Percentiles rank a stretch among this genome's conserved stretches.
Conservation (phyloP, 768 basidiomycete genomes). For the Phlebiopsis flavidoalba region DNA sequence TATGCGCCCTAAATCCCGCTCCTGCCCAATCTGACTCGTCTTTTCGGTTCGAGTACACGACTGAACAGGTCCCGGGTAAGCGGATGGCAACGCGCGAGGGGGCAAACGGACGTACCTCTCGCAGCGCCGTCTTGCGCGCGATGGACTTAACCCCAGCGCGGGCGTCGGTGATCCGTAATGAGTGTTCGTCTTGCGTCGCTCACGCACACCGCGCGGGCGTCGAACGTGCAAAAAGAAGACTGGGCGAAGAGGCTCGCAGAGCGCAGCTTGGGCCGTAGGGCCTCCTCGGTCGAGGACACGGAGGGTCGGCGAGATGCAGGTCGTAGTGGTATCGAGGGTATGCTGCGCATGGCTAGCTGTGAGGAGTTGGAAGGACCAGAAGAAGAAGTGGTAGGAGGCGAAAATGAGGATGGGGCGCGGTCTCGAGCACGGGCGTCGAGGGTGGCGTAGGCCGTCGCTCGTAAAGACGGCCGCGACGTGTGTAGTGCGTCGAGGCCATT, state of each 20-base stretch:
- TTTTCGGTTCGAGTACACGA: no score
- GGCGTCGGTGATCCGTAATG: conserved; percentile 20
- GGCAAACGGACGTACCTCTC: conserved; percentile 64
- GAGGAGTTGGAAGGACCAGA: conserved; percentile 1
- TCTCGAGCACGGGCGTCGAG: conserved; percentile 44
- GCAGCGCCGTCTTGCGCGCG: conserved; percentile 64
- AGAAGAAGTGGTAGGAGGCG: neutral
- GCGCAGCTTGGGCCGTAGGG: conserved; percentile 11
- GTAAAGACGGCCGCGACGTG: no score
- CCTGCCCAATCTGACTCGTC: no score
- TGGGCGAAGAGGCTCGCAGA: conserved; percentile 31
- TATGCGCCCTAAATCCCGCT: no score
- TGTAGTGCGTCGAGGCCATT: no score
- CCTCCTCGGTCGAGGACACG: conserved; percentile 21
- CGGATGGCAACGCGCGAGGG: neutral
- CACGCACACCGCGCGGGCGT: no score
- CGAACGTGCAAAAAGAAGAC: conserved; percentile 69
- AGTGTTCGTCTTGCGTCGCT: no score
- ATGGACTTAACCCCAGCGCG: no score
- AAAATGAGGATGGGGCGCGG: conserved; percentile 19
- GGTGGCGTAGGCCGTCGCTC: no score
- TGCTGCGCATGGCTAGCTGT: conserved; percentile 8
- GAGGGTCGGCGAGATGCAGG: conserved; percentile 21
- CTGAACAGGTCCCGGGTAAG: conserved; percentile 32
- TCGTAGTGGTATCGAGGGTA: neutral